Base-by-base conservation (phyloP, 257 asterid genomes). In the Rhazya stricta region DNA sequence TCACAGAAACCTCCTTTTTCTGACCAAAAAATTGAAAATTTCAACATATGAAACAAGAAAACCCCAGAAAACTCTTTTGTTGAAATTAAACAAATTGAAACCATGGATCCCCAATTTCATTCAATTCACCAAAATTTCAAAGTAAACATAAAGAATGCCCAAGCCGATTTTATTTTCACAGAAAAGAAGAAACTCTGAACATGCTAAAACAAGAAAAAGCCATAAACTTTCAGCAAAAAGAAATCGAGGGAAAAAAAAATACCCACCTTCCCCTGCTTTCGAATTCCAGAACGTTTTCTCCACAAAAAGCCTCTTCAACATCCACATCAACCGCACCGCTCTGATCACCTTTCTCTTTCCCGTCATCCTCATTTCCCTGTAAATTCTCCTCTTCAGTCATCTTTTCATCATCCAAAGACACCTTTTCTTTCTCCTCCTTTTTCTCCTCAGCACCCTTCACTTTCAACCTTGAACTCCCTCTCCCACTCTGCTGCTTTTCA, bases 231-330 rank as follows among this genome's bases (percentile, higher is more conserved):
- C 30, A 34, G 58, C 12, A 23, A 25, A 48, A 12, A 18, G 23
- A 57, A 45, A 2, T n/a, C 4, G 19, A 0, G 15, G n/a, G 8
- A 10, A 15, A 16, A 3, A 61, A 30, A 65, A 58, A 70, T 16
- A 3, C 77, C 65, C 82, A 83, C 86, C 86, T 80, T 41, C 62
- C 81, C 48, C 75, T 74, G 51, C 78, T 82, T 77, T 80, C 86
- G 71, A 58, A 53, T 66, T 74, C 86, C 73, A 71, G 34, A 37
- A 80, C 68, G 9, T 74, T 83, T 68, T 83, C 84, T 15, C 86
- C 86, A 77, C 68, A 61, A 4, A 76, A 82, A 71, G 78, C 78
- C 41, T 78, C 84, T 21, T 58, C 78, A 66, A 41, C 71, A 15
- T 57, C 75, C 30, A n/a, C 46, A 53, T 67, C 69, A 25, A 43